Evolutionary conservation across 768 basidiomycete species (phyloP), one percentile per base, ranked within the genome.

Genomic region (Lactifluus piperatus): DNA sequence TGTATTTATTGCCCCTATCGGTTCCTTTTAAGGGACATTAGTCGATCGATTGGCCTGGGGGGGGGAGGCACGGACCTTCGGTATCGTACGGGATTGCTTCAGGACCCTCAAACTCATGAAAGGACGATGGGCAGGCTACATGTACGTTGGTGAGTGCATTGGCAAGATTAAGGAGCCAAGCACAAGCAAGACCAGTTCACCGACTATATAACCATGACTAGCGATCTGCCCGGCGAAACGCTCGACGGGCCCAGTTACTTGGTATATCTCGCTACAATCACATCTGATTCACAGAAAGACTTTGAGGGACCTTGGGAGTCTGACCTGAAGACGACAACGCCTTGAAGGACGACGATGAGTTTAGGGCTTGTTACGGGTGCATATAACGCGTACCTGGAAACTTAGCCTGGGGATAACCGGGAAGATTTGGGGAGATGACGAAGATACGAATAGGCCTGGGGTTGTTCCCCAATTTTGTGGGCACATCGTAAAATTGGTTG

Each of bases 201-300:
- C 90, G 11, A 90, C 88, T 48, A 92, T 80, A 64, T 81, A 91
- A 63, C 91, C 91, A 30, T 91, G 86, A 62, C 86, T 90, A 9
- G 91, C 91, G 64, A 94, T 91, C 73, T 89, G 87, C 14, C 87
- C 84, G 0, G 88, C 88, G 68, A 90, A 92, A 51, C 94, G 82
- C 70, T 94, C 93, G n/a, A 95, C 94, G 36, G 94, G 94, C 0
- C 92, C 92, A n/a, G 91, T 94, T 2, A 94, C 92, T 70, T 91
- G 90, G 69, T 97, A 97, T 55, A 97, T 97, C 74, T 95, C 94
- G 67, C 91, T 93, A 67, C 37, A 22, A 43, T 34, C 30, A 44
- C 44, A 47, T 45, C 22, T 22, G 11, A n/a, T n/a, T 34, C 32
- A 51, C 26, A 29, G 26, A 22, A 46, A 24, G 27, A 11, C 4